phyloP scores from a whole-genome alignment of 139 green algal species.

The Dunaliella sp. region DNA sequence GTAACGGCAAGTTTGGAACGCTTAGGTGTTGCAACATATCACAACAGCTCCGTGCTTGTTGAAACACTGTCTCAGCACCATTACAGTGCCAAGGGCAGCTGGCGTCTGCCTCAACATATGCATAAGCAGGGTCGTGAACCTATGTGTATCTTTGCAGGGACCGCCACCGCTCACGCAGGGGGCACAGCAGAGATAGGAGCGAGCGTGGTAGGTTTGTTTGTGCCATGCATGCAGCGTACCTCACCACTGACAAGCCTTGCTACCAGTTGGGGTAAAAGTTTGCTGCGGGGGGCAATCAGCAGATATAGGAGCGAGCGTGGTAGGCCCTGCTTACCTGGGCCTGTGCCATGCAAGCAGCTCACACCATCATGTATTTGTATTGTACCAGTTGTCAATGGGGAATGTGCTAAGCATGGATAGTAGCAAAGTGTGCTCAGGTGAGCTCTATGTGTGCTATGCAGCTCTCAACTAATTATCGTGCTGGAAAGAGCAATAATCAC shows the following conservation, averaged over 20 bases:
- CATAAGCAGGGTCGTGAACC: no score
- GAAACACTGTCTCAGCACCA: background rate
- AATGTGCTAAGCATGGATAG: no score
- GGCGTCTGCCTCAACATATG: no score
- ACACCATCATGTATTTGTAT: no score
- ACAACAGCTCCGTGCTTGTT: background rate
- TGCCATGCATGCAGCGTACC: background rate
- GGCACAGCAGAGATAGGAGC: background rate
- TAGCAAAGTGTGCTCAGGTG: no score
- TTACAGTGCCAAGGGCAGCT: background rate
- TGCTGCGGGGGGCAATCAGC: no score
- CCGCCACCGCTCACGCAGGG: background rate
- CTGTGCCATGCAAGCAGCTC: no score
- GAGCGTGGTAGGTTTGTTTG: background rate
- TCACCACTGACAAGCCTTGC: background rate
- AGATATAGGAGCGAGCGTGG: no score
- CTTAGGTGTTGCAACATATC: background rate
- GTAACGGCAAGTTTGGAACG: background rate
- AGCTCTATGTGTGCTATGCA: no score
- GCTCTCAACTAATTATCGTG: no score
- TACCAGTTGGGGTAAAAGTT: background rate
- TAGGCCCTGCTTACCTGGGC: background rate
- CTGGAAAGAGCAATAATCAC: no score
- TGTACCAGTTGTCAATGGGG: no score
- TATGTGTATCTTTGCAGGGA: background rate